Percentiles rank a stretch among this genome's conserved stretches.
phyloP scores from a whole-genome alignment of 2,329 filamentous ascomycete species.

The Trichophyton mentagrophytes region DNA sequence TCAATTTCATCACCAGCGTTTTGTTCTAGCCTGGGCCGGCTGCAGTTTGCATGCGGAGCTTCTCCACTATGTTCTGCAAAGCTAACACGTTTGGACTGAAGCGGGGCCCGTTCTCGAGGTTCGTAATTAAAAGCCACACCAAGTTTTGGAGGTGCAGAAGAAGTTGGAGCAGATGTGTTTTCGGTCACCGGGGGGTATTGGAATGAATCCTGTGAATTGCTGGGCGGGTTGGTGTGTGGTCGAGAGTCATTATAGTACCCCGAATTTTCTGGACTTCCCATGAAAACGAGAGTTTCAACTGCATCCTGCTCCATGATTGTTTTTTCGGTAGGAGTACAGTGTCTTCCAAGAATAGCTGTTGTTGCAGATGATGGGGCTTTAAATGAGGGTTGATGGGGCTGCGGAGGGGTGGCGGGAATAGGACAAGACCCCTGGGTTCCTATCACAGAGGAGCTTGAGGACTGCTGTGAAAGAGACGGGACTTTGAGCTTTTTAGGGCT shows the following conservation, averaged over 20 bases:
- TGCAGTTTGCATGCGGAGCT: slow-evolving; percentile 2
- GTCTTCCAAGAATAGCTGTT: slow-evolving; percentile 16
- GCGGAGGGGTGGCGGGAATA: slow-evolving; percentile 23
- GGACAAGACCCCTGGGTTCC: slow-evolving; percentile 16
- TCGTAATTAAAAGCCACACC: not conserved
- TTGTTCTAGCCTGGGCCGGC: slow-evolving; percentile 10
- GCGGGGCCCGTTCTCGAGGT: not conserved
- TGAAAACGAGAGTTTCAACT: slow-evolving; percentile 39
- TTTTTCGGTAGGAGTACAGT: slow-evolving; percentile 30
- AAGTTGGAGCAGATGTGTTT: slow-evolving; percentile 12
- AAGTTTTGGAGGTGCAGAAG: slow-evolving; percentile 4
- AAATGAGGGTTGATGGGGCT: slow-evolving; percentile 17
- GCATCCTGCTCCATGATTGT: slow-evolving; percentile 39
- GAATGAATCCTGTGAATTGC: slow-evolving; percentile 6
- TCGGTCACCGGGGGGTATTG: slow-evolving; percentile 13
- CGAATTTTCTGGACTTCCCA: slow-evolving; percentile 39
- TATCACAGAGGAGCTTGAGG: slow-evolving; percentile 14
- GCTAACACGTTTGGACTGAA: slow-evolving; percentile 11
- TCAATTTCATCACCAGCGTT: slow-evolving; percentile 19
- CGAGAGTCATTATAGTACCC: slow-evolving; percentile 31
- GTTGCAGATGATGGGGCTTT: slow-evolving; percentile 15
- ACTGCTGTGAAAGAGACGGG: slow-evolving; percentile 6
- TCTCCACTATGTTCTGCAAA: slow-evolving; percentile 14
- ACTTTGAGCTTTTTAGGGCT: not conserved
- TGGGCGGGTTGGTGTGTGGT: slow-evolving; percentile 11